These are phyloP conservation scores for Pterulicium gracile DNA, from an alignment of 1,284 basidiomycete genomes.

Conservation along the genomic window DNA sequence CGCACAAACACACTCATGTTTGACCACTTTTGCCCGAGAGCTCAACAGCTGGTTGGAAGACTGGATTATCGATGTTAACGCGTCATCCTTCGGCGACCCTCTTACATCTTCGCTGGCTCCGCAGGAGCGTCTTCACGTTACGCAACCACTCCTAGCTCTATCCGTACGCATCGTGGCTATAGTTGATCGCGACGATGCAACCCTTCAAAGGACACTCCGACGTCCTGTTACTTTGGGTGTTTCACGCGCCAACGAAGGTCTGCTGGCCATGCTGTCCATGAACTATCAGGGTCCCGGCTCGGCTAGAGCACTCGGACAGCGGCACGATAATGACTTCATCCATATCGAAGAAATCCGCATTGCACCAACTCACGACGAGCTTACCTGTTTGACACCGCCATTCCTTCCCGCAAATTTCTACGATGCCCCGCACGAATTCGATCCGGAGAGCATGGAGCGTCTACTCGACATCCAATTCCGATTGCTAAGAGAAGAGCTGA, in stretches of 20 bases:
- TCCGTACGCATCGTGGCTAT: constrained; percentile 11
- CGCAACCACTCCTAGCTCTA: constrained; percentile 12
- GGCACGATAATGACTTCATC: constrained; percentile 56
- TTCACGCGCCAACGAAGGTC: constrained; percentile 16
- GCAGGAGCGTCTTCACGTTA: constrained; percentile 36
- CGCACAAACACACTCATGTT: constrained; percentile 31
- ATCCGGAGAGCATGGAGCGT: constrained; percentile 42
- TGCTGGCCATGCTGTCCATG: constrained; percentile 27
- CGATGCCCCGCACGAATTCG: constrained; percentile 49
- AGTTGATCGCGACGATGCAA: constrained; percentile 14
- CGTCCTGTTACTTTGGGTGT: constrained; percentile 2
- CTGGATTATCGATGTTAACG: constrained; percentile 32
- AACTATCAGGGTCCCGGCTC: constrained; percentile 46
- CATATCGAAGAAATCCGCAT: constrained; percentile 48
- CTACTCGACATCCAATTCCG: constrained; percentile 64
- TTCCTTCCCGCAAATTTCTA: constrained; percentile 49
- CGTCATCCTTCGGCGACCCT: constrained; percentile 25
- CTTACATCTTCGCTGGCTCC: constrained; percentile 29
- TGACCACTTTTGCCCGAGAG: constrained; percentile 29
- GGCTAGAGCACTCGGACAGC: constrained; percentile 34
- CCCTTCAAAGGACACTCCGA: constrained; percentile 4
- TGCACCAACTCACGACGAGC: constrained; percentile 52
- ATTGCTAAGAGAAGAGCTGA: constrained; percentile 57
- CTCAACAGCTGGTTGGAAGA: constrained; percentile 32
- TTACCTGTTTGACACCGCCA: constrained; percentile 31